A percentile compares a stretch with the other conserved stretches of the same genome.
phyloP scores from a whole-genome alignment of 306 rosid species.

The Prunus mume region DNA sequence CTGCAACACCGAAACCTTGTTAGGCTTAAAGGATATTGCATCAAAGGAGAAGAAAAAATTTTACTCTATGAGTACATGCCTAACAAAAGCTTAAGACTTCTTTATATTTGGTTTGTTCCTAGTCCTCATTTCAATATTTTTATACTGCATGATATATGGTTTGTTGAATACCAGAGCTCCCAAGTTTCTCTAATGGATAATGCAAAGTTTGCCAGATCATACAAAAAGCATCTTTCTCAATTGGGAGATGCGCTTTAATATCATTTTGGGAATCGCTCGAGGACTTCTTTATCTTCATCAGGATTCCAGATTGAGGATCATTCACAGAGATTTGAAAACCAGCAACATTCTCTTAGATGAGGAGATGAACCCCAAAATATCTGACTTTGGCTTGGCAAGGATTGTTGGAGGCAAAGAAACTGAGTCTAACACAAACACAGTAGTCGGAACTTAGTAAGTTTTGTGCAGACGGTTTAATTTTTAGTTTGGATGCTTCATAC shows the following conservation, averaged over 20 bases:
- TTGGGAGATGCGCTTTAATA: slow-evolving; percentile 55
- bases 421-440: too few relatives aligned
- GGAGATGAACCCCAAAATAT: too few relatives aligned
- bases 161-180: neutral
- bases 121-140: neutral
- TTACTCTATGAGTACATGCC: slow-evolving; percentile 70
- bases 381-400: too few relatives aligned
- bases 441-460: too few relatives aligned
- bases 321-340: slow-evolving; percentile 63
- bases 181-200: slow-evolving; percentile 9
- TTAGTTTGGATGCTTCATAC: neutral
- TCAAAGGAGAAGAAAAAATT: slow-evolving; percentile 66
- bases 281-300: slow-evolving; percentile 74
- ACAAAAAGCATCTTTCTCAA: slow-evolving; percentile 32
- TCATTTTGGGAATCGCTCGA: slow-evolving; percentile 61
- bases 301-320: slow-evolving; percentile 72
- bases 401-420: too few relatives aligned
- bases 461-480: neutral
- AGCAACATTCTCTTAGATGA: slow-evolving; percentile 52
- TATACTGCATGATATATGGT: too few relatives aligned
- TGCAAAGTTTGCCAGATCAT: slow-evolving; percentile 27
- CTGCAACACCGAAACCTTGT: slow-evolving; percentile 76
- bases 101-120: slow-evolving; percentile 62
- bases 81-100: slow-evolving; percentile 55
- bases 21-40: slow-evolving; percentile 63